phyloP scores from a whole-genome alignment of 345 rosid species.

The Sonneratia caseolaris region DNA sequence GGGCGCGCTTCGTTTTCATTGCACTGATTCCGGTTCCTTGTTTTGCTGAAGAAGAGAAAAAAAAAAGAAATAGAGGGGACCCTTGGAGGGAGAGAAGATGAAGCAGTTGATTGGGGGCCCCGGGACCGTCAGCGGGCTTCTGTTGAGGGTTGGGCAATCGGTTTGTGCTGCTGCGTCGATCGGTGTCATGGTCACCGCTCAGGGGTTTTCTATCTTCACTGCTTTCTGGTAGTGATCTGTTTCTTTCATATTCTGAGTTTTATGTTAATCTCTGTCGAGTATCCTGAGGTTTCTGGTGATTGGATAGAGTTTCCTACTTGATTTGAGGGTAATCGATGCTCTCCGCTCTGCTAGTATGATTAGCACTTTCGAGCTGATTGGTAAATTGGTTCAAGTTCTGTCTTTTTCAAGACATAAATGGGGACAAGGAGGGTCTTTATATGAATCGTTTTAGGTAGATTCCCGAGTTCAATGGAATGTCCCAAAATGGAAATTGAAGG shows the following conservation, averaged over 20 bases:
- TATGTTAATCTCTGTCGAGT: not conserved
- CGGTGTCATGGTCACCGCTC: constrained; percentile 55
- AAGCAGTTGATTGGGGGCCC: constrained; percentile 77
- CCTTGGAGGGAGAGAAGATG: constrained; percentile 18
- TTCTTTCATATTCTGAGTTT: not conserved
- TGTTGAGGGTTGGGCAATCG: constrained; percentile 62
- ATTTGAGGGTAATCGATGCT: too few species aligned
- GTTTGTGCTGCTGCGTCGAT: constrained; percentile 69
- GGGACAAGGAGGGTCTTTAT: too few species aligned
- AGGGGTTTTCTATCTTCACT: constrained; percentile 48
- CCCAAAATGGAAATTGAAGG: not conserved
- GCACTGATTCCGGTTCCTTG: too few species aligned
- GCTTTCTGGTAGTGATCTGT: constrained; percentile 56
- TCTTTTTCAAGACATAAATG: not conserved
- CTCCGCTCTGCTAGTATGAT: too few species aligned
- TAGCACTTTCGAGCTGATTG: too few species aligned
- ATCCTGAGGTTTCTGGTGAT: not conserved
- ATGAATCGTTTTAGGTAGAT: too few species aligned
- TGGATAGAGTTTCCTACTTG: not conserved
- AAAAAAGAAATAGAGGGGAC: not conserved
- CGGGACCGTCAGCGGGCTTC: constrained; percentile 61
- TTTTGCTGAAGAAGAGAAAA: not conserved
- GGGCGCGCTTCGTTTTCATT: too few species aligned
- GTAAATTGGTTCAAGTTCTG: not conserved
- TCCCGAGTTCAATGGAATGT: not conserved